These are phyloP conservation scores for Lachnellula hyalina DNA, from an alignment of 2,329 filamentous ascomycete genomes.

Conservation along the genomic window DNA sequence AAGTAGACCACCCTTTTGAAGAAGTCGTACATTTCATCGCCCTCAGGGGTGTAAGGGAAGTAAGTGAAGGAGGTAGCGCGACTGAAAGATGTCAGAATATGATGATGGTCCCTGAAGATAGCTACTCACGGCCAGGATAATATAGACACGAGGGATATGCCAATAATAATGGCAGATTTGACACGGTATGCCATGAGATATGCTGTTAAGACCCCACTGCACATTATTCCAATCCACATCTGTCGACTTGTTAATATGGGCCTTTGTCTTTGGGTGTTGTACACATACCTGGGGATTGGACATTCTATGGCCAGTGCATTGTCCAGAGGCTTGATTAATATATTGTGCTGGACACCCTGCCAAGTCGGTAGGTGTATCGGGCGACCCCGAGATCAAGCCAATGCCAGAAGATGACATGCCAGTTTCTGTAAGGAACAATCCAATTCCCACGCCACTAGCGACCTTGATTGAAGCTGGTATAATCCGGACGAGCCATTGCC, in stretches of 20 bases:
- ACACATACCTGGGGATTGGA: slow-evolving; percentile 60
- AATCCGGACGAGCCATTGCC: slow-evolving; percentile 65
- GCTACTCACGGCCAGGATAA: slow-evolving; percentile 65
- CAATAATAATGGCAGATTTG: slow-evolving; percentile 70
- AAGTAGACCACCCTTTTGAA: slow-evolving; percentile 69
- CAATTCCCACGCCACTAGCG: slow-evolving; percentile 60
- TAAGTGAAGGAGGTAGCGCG: slow-evolving; percentile 66
- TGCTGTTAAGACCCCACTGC: slow-evolving; percentile 72
- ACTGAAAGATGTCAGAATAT: slow-evolving; percentile 31
- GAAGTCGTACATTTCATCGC: slow-evolving; percentile 61
- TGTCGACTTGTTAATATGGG: slow-evolving; percentile 26
- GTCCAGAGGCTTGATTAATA: slow-evolving; percentile 41
- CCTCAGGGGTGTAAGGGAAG: slow-evolving; percentile 61
- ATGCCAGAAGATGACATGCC: slow-evolving; percentile 76
- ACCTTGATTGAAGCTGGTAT: slow-evolving; percentile 62
- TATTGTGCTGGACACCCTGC: slow-evolving; percentile 64
- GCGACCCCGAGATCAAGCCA: slow-evolving; percentile 69
- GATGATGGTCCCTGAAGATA: background rate
- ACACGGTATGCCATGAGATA: slow-evolving; percentile 75
- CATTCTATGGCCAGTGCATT: slow-evolving; percentile 62
- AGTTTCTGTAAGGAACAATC: slow-evolving; percentile 58
- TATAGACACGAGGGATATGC: slow-evolving; percentile 66
- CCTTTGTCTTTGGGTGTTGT: background rate
- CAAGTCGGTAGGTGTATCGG: slow-evolving; percentile 65
- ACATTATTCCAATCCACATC: slow-evolving; percentile 83